Percentiles rank a stretch among this genome's conserved stretches.
Conservation (phyloP, 108 stramenopile species). For the Cyclotella cryptica region DNA sequence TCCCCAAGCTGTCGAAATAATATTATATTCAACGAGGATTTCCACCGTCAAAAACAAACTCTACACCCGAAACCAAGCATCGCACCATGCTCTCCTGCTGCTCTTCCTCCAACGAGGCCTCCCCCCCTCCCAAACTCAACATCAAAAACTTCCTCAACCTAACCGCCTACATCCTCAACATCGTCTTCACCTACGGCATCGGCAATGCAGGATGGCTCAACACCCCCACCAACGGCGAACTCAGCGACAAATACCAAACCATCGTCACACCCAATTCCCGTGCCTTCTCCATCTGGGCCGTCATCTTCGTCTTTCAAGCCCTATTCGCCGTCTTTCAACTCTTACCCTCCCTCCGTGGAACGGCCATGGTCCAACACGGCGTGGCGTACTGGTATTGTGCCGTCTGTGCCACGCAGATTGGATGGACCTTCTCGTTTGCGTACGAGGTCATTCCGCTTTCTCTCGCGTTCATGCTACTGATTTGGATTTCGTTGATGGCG, state of each 20-base stretch:
- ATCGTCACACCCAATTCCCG: constrained; percentile 74
- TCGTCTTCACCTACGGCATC: constrained; percentile 65
- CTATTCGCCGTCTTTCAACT: constrained; percentile 70
- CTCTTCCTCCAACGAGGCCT: constrained; percentile 4
- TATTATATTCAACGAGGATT: too few species aligned
- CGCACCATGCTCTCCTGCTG: constrained; percentile 13
- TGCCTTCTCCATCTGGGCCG: constrained; percentile 86
- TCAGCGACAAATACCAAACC: constrained; percentile 83
- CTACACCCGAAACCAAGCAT: too few species aligned
- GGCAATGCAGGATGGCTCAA: constrained; percentile 50
- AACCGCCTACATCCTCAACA: constrained; percentile 69
- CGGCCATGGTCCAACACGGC: constrained; percentile 55
- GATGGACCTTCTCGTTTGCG: constrained; percentile 77
- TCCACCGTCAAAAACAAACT: too few species aligned
- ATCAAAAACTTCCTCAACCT: constrained; percentile 70
- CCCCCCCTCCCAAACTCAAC: constrained; percentile 29
- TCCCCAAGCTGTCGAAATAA: too few species aligned
- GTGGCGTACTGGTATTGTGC: constrained; percentile 66
- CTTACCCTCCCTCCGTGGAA: constrained; percentile 41
- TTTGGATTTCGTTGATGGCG: constrained; percentile 53
- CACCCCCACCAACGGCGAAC: constrained; percentile 59
- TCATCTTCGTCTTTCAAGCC: constrained; percentile 76
- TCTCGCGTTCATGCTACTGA: constrained; percentile 65
- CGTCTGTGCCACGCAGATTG: constrained; percentile 62
- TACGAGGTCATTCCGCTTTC: constrained; percentile 66